Evolutionary conservation across 768 basidiomycete genomes (phyloP), one percentile per base, ranked within the genome.

Genomic region (Mycena rebaudengoi): DNA sequence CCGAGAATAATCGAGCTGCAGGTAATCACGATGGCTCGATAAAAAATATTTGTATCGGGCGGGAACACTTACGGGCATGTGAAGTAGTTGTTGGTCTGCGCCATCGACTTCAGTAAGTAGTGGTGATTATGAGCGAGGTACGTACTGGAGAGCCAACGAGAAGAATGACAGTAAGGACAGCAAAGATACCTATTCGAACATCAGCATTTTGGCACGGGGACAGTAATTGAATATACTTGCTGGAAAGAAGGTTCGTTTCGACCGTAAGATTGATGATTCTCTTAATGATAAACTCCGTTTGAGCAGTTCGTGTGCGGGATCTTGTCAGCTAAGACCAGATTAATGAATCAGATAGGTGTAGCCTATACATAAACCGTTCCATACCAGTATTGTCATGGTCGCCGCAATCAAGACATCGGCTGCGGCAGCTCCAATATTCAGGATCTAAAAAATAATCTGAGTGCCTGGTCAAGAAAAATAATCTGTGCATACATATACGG

Each of bases 101-200:
- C 4, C 16, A 45, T n/a, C n/a, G n/a, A n/a, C n/a, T n/a, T n/a
- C n/a, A 45, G 16, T 45, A 2, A n/a, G 13, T n/a, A 45, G 43
- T 12, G 23, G 20, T 49, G 23, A 25, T 30, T 18, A 5, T 6
- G 21, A 28, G 41, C 45, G 25, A 48, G n/a, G 46, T 14, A 49
- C 46, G 46, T 28, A 49, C 46, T 6, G 49, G 49, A 2, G 35
- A 16, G 32, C 49, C 49, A n/a, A 51, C 49, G 2, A 51, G 49
- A 7, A 51, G 49, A 23, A 51, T 35, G 20, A 51, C 49, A 23
- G 49, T 51, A 51, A 51, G 30, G 49, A 51, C 32, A 51, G 49
- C 49, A 35, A 51, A 32, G 49, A 32, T 20, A 14, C 49, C 46
- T 49, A 49, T 28, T 25, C 13, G 13, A 25, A 4, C 4, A 49